Percentiles rank a stretch among this genome's conserved stretches.
These are phyloP conservation scores for Kurtzmaniella quercitrusa DNA, from an alignment of 1,139 yeast genomes.

Conservation along the genomic window DNA sequence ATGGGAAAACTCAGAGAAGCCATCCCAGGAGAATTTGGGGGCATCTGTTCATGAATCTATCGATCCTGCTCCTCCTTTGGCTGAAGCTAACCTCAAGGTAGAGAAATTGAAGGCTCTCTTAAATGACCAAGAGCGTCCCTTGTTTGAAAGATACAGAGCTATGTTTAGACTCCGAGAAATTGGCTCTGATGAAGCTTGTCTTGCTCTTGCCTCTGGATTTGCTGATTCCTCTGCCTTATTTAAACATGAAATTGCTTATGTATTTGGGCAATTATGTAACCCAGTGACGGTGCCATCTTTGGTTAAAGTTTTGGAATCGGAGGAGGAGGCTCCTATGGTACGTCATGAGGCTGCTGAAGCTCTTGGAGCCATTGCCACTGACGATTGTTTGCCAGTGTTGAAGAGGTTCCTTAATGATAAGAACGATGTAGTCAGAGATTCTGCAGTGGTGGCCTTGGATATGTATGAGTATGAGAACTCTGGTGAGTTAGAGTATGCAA, in stretches of 20 bases:
- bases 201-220: slow-evolving; percentile 88
- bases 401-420: slow-evolving; percentile 73
- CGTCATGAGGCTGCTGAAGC: slow-evolving; percentile 99
- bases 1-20: slow-evolving; percentile 76
- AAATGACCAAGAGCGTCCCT: slow-evolving; percentile 71
- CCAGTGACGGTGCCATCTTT: slow-evolving; percentile 90
- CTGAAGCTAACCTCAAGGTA: slow-evolving; percentile 55
- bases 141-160: slow-evolving; percentile 94
- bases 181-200: slow-evolving; percentile 88
- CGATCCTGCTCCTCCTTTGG: slow-evolving; percentile 98
- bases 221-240: slow-evolving; percentile 87
- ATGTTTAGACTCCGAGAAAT: slow-evolving; percentile 97
- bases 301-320: slow-evolving; percentile 72
- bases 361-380: slow-evolving; percentile 94
- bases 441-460: slow-evolving; percentile 94
- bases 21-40: slow-evolving; percentile 65
- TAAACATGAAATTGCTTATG: slow-evolving; percentile 97
- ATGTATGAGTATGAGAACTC: slow-evolving; percentile 97
- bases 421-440: slow-evolving; percentile 89
- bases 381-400: slow-evolving; percentile 86
- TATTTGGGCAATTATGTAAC: slow-evolving; percentile 93
- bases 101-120: slow-evolving; percentile 63
- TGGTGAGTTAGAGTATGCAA: slow-evolving; percentile 76
- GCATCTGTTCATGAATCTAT: slow-evolving; percentile 77
- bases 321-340: slow-evolving; percentile 91